Percentiles rank a stretch among this genome's conserved stretches.
Evolutionary conservation across 108 stramenopile species (phyloP).

Genomic region (Thalassiosira profunda): DNA sequence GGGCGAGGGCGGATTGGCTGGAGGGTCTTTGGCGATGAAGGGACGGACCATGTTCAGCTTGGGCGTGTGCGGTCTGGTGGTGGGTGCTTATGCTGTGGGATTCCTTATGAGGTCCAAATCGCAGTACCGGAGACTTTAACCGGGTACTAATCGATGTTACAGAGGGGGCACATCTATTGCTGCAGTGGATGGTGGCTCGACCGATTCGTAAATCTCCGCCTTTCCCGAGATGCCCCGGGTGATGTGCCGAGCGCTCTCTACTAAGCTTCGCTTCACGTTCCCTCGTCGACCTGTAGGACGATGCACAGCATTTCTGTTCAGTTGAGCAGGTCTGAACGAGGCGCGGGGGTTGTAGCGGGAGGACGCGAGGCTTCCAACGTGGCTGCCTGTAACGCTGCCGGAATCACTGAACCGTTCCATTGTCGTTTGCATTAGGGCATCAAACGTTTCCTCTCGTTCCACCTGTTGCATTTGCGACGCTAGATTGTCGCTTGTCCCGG

Average conservation of each 20-base stretch:
- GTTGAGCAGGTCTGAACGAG: not conserved
- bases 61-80: not conserved
- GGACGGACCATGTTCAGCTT: not conserved
- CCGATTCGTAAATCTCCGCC: slow-evolving; percentile 16
- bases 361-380: not conserved
- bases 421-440: slow-evolving; percentile 2
- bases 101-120: not conserved
- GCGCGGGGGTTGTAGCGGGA: not conserved
- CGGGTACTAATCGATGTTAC: no score
- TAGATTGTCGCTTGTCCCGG: not conserved
- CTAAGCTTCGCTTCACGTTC: not conserved
- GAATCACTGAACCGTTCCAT: slow-evolving; percentile 5
- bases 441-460: not conserved
- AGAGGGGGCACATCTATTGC: slow-evolving; percentile 38
- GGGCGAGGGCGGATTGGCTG: not conserved
- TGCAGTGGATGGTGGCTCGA: slow-evolving; percentile 21
- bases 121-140: slow-evolving; percentile 7
- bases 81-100: not conserved
- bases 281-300: not conserved
- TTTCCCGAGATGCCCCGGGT: slow-evolving; percentile 13
- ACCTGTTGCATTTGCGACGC: slow-evolving; percentile 22
- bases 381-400: slow-evolving; percentile 1
- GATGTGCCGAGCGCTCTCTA: slow-evolving; percentile 22
- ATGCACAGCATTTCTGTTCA: not conserved
- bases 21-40: not conserved